A percentile compares a stretch with the other conserved stretches of the same genome.
These are phyloP conservation scores for Sporobolus alterniflorus DNA, from an alignment of 202 grass and related monocot species.

Conservation along the genomic window DNA sequence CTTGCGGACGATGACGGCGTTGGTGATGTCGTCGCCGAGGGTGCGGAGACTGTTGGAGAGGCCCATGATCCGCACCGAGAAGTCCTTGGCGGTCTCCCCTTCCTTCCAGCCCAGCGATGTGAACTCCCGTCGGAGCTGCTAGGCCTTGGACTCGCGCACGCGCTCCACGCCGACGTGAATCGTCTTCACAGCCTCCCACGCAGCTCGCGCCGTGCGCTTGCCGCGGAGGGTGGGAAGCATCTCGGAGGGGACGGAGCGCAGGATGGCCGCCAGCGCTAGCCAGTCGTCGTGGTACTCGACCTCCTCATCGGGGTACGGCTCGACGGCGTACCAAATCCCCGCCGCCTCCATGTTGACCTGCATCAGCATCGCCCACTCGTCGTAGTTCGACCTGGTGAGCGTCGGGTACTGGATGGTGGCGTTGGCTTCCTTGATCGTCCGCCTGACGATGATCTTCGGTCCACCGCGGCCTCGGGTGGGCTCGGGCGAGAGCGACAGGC, in stretches of 20 bases:
- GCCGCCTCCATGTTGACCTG: too few species aligned
- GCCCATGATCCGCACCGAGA: too few species aligned
- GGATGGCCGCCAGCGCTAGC: not conserved
- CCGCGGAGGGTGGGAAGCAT: not conserved
- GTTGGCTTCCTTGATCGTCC: too few species aligned
- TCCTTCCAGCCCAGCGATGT: too few species aligned
- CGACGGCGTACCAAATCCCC: too few species aligned
- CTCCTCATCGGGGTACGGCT: not conserved
- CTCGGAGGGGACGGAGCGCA: not conserved
- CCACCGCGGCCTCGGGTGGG: too few species aligned
- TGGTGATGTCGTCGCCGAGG: not conserved
- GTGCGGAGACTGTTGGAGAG: not conserved
- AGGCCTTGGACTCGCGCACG: not conserved
- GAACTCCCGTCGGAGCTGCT: not conserved
- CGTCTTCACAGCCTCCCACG: not conserved
- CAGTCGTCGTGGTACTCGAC: not conserved
- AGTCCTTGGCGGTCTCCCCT: too few species aligned
- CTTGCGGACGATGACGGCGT: not conserved
- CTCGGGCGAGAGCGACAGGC: too few species aligned
- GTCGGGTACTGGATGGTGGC: too few species aligned
- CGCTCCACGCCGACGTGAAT: not conserved
- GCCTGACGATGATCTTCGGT: too few species aligned
- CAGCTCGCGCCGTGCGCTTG: not conserved
- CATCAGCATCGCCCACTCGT: too few species aligned
- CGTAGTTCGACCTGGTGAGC: too few species aligned